phyloP scores from a whole-genome alignment of 2,329 filamentous ascomycete genomes.

The Ophiobolus disseminans region DNA sequence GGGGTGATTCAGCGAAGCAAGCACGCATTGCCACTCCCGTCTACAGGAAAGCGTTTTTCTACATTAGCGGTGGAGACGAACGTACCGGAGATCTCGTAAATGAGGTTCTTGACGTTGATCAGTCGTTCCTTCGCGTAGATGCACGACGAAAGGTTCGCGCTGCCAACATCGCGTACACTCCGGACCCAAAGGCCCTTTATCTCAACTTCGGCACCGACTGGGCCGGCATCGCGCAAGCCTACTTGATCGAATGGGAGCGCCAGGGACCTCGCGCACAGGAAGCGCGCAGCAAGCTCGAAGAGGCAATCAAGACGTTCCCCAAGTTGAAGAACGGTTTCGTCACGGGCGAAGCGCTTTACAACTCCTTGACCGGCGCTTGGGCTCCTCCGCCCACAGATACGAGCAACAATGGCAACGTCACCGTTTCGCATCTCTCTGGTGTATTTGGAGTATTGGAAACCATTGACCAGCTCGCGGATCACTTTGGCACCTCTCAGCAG shows the following conservation, averaged over 20 bases:
- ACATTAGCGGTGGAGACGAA: slow-evolving; percentile 63
- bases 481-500: slow-evolving; percentile 47
- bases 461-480: slow-evolving; percentile 62
- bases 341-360: slow-evolving; percentile 63
- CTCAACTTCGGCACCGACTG: slow-evolving; percentile 67
- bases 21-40: slow-evolving; percentile 65
- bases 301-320: slow-evolving; percentile 60
- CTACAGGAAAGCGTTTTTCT: slow-evolving; percentile 66
- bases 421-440: slow-evolving; percentile 63
- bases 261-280: slow-evolving; percentile 62
- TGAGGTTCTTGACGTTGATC: slow-evolving; percentile 60
- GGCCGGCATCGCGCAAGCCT: slow-evolving; percentile 63
- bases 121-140: slow-evolving; percentile 62
- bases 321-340: slow-evolving; percentile 66
- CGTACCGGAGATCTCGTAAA: slow-evolving; percentile 62
- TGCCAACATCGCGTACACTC: slow-evolving; percentile 58
- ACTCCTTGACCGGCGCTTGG: slow-evolving; percentile 58
- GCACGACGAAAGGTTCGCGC: slow-evolving; percentile 65
- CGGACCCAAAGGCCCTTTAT: slow-evolving; percentile 52
- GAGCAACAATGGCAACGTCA: slow-evolving; percentile 59
- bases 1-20: slow-evolving; percentile 67
- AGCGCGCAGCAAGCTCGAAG: slow-evolving; percentile 58
- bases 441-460: slow-evolving; percentile 68
- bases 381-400: slow-evolving; percentile 61
- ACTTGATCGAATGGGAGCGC: slow-evolving; percentile 68